Base-by-base conservation (phyloP, 140 eudicot genomes). In the Flaveria floridana region DNA sequence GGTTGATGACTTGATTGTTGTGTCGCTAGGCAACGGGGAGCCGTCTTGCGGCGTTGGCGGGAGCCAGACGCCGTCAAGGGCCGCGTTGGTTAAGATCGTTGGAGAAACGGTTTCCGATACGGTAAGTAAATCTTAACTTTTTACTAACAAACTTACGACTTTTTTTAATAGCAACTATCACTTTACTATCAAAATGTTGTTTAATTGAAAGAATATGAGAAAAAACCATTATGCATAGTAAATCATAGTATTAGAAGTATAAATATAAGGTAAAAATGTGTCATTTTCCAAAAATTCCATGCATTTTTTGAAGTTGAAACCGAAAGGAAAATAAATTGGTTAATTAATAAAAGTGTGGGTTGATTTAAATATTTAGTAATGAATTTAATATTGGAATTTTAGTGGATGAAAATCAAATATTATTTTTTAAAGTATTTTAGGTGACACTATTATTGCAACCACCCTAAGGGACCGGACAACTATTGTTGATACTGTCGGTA, bases 41-140 rank as follows among this genome's bases (percentile, higher is more conserved):
- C 78, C 82, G 2, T 73, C n/a, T 18, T 71, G 80, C 16, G 67
- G 71, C 1, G 78, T 19, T 3, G 75, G 77, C 57, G 85, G 82
- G 2, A 87, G 75, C 13, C 46, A 72, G 3, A 72, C 78, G 3
- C 79, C 85, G n/a, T 79, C 87, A 21, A 82, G 84, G 14, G 67
- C 80, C 9, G 55, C 88, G 25, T 74, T 80, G 14, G 57, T 82
- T 44, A 84, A 81, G 78, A 85, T 89, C 19, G 84, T 83, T 47
- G 90, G 88, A 2, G 88, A 89, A 48, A 86, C 88, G 12, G 86
- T 85, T 68, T 85, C 96, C n/a, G 96, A 89, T 44, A 89, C 87
- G 87, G 96, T 89, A 68, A 28, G 70, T 10, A 44, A 10, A 11
- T 20, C 8, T 16, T 39, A 4, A 15, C 2, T 52, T 3, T 56